Percentiles rank a stretch among this genome's conserved stretches.
Conservation (phyloP, 225 moss, liverwort and hornwort genomes). For the Physcomitrellopsis africana region DNA sequence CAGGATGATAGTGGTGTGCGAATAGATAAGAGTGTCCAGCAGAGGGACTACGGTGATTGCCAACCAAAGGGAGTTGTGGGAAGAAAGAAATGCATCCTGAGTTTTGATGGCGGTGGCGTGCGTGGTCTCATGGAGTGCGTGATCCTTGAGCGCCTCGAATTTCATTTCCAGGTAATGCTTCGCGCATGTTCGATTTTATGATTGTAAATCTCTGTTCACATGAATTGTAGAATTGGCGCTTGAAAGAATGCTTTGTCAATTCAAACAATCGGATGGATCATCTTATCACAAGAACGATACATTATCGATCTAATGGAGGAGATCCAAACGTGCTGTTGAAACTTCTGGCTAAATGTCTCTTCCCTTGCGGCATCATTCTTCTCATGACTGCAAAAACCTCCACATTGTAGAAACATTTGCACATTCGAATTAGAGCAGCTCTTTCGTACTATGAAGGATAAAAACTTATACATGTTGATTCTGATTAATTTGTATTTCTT, state of each 20-base stretch:
- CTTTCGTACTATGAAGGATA: not conserved
- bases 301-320: not conserved
- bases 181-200: not conserved
- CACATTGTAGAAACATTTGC: not conserved
- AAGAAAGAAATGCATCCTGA: constrained; percentile 42
- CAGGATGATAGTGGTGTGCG: not conserved
- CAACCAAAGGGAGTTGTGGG: constrained; percentile 33
- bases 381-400: not conserved
- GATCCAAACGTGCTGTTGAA: not conserved
- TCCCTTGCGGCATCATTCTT: not conserved
- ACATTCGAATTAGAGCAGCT: not conserved
- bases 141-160: constrained; percentile 40
- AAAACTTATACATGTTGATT: not conserved
- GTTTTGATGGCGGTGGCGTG: constrained; percentile 43
- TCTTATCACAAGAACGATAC: too few relatives aligned
- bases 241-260: too few relatives aligned
- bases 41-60: not conserved
- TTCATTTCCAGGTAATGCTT: constrained; percentile 34
- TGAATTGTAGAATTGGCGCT: not conserved
- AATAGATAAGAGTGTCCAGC: not conserved
- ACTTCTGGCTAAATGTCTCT: not conserved
- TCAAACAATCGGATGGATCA: too few relatives aligned
- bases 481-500: not conserved
- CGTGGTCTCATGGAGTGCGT: constrained; percentile 34
- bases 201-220: not conserved